Conservation (phyloP, 768 basidiomycete genomes). For the Phylloporus scabripes region DNA sequence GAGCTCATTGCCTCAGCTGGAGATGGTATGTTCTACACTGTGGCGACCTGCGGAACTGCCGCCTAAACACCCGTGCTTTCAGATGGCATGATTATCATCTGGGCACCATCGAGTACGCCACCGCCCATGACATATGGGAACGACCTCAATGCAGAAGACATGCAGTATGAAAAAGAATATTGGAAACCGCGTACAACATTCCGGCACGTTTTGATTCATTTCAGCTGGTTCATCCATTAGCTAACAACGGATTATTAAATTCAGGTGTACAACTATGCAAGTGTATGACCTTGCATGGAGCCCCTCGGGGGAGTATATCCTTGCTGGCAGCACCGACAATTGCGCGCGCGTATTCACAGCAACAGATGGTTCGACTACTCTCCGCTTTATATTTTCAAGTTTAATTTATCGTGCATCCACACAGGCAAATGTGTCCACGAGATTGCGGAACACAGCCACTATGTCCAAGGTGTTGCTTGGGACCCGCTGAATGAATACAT, state of each 20-base stretch:
- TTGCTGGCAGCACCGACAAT: conserved; percentile 97
- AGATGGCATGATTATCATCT: conserved; percentile 98
- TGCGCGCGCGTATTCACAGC: conserved; percentile 79
- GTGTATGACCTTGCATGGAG: conserved; percentile 99
- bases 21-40: conserved; percentile 61
- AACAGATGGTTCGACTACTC: conserved; percentile 52
- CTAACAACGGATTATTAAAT: conserved; percentile 1
- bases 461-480: conserved; percentile 99
- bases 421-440: conserved; percentile 83
- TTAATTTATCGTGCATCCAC: background rate
- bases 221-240: background rate
- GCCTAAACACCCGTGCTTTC: background rate
- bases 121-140: conserved; percentile 75
- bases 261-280: conserved; percentile 90
- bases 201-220: conserved; percentile 43
- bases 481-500: conserved; percentile 97
- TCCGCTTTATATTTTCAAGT: background rate
- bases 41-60: conserved; percentile 2
- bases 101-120: conserved; percentile 78
- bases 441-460: conserved; percentile 92
- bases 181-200: conserved; percentile 90
- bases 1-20: conserved; percentile 94
- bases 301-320: conserved; percentile 87
- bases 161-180: conserved; percentile 87
- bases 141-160: conserved; percentile 69